These are phyloP conservation scores for Ustanciosporium gigantosporum DNA, from an alignment of 1,284 basidiomycete species.

Conservation along the genomic window DNA sequence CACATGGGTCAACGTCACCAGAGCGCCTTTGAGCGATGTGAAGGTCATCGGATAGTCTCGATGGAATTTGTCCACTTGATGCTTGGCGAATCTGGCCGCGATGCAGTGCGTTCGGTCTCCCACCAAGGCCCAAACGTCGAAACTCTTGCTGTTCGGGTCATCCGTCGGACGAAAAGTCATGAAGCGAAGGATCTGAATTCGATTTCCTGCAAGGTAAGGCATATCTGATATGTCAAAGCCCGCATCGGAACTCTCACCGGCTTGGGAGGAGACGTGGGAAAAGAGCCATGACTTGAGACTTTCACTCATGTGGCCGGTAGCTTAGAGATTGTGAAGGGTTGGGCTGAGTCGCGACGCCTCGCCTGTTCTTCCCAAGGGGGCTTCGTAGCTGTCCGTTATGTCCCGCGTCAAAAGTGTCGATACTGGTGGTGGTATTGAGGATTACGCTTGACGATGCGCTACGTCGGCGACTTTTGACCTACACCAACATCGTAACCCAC, in stretches of 20 bases:
- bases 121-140: constrained; percentile 19
- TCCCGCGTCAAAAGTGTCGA: too few relatives aligned
- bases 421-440: too few relatives aligned
- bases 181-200: constrained; percentile 27
- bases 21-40: constrained; percentile 22
- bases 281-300: constrained; percentile 28
- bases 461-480: too few relatives aligned
- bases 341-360: too few relatives aligned
- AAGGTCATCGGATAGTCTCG: constrained; percentile 2
- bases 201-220: constrained; percentile 18
- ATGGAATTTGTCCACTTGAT: constrained; percentile 7
- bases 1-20: constrained; percentile 16
- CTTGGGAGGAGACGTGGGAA: constrained; percentile 1
- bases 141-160: background rate
- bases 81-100: constrained; percentile 10
- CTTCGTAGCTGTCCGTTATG: too few relatives aligned
- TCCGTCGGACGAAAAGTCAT: constrained; percentile 13
- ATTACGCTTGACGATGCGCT: too few relatives aligned
- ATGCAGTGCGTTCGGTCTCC: constrained; percentile 32
- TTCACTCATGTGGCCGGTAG: too few relatives aligned
- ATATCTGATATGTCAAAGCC: constrained; percentile 18
- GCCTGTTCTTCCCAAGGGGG: too few relatives aligned
- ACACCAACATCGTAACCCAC: too few relatives aligned
- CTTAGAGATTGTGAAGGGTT: too few relatives aligned
- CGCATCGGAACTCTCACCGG: background rate